Evolutionary conservation across 495 filamentous ascomycete species (phyloP).

Genomic region (Wilcoxina mikolae): DNA sequence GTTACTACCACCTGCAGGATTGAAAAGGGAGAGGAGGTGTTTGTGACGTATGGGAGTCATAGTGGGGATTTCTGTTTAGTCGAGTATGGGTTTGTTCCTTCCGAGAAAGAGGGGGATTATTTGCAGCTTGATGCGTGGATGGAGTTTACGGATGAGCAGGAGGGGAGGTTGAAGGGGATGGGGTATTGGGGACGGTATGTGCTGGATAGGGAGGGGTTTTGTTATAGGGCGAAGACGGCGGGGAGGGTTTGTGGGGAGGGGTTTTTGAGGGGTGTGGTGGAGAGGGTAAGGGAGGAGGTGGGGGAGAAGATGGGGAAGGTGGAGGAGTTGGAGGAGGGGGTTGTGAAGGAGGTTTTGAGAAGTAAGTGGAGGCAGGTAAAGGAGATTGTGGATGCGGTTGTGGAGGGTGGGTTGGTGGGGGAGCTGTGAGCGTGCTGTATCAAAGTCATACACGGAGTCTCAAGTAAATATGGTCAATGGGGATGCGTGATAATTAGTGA

Average conservation of each 20-base stretch:
- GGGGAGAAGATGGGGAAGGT: conserved; percentile 11
- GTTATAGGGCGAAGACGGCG: conserved; percentile 61
- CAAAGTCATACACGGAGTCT: no score
- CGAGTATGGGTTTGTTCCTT: conserved; percentile 71
- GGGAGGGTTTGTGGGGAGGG: conserved; percentile 32
- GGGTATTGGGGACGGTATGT: conserved; percentile 58
- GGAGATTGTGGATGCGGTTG: no score
- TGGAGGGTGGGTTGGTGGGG: no score
- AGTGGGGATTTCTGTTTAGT: conserved; percentile 64
- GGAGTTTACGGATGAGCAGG: conserved; percentile 37
- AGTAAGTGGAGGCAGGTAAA: conserved; percentile 12
- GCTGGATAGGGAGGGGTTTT: conserved; percentile 44
- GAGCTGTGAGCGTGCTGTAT: no score
- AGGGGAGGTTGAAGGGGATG: conserved; percentile 18
- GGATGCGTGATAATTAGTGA: no score
- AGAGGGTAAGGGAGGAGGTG: conserved; percentile 8
- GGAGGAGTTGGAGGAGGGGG: not conserved
- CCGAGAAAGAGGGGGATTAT: conserved; percentile 50
- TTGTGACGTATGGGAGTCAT: conserved; percentile 67
- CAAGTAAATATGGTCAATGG: no score
- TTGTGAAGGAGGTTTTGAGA: conserved; percentile 16
- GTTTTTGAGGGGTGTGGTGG: conserved; percentile 16
- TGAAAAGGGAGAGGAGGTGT: conserved; percentile 54
- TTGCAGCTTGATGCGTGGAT: conserved; percentile 54
- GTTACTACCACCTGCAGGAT: conserved; percentile 32